Conservation (phyloP, 345 rosid genomes). For the Citrus maxima region DNA sequence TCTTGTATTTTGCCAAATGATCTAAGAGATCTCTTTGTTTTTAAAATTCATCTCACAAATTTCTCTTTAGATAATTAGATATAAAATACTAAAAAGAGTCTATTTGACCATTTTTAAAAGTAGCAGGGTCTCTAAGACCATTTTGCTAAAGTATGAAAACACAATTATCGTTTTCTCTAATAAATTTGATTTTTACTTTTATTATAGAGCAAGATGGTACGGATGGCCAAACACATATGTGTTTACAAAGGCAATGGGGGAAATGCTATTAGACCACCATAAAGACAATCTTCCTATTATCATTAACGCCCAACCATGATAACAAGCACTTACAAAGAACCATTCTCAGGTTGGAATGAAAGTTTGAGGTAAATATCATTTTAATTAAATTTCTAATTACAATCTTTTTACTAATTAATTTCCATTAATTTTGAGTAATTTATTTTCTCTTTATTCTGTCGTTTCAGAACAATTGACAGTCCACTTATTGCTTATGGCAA, state of each 20-base stretch:
- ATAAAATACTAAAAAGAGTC: no score
- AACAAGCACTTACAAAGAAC: conserved; percentile 63
- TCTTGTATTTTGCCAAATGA: no score
- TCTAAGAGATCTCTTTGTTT: no score
- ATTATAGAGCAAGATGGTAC: conserved; percentile 46
- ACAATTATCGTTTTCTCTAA: no score
- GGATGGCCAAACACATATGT: conserved; percentile 73
- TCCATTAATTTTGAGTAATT: background rate
- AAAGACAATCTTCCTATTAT: conserved; percentile 52
- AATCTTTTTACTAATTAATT: background rate
- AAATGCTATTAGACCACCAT: conserved; percentile 47
- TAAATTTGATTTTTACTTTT: background rate
- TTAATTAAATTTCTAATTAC: no score
- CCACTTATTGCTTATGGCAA: conserved; percentile 34
- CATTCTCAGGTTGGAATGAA: conserved; percentile 89
- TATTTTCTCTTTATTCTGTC: no score
- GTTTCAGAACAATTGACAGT: background rate
- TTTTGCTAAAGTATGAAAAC: no score
- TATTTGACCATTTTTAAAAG: no score
- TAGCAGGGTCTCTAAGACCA: no score
- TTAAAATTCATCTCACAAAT: no score
- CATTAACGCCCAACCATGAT: conserved; percentile 62
- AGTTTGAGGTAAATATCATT: conserved; percentile 43
- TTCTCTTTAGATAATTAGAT: no score
- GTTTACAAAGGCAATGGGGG: conserved; percentile 89